Evolutionary conservation across 495 filamentous ascomycete genomes (phyloP).

Genomic region (Bombardia bombarda): DNA sequence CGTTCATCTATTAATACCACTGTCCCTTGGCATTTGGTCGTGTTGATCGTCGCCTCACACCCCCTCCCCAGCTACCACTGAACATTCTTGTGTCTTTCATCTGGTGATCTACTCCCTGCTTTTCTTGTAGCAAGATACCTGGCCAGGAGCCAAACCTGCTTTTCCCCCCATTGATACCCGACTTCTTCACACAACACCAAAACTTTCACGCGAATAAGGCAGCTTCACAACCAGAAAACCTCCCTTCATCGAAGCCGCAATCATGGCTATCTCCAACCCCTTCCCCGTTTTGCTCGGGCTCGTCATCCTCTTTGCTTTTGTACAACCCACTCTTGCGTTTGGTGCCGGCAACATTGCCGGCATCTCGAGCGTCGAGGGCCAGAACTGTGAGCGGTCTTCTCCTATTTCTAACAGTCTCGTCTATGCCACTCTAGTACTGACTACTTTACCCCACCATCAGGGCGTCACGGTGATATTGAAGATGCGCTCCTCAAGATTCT

Average conservation of each 20-base stretch:
- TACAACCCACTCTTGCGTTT: slow-evolving; percentile 65
- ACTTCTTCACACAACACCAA: no score
- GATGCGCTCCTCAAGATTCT: slow-evolving; percentile 70
- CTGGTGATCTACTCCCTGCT: not conserved
- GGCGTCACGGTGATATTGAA: slow-evolving; percentile 95
- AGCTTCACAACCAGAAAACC: not conserved
- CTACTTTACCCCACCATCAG: slow-evolving; percentile 17
- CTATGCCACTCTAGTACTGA: not conserved
- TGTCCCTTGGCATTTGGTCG: not conserved
- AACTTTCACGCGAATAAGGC: no score
- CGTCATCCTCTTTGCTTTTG: slow-evolving; percentile 52
- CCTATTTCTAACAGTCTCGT: not conserved
- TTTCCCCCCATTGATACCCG: no score
- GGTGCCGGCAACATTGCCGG: slow-evolving; percentile 80
- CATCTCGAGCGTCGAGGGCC: slow-evolving; percentile 68
- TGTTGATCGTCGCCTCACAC: not conserved
- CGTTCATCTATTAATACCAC: no score
- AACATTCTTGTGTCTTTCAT: not conserved
- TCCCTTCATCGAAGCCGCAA: slow-evolving; percentile 8
- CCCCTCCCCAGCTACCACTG: not conserved
- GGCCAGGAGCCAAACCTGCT: no score
- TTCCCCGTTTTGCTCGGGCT: slow-evolving; percentile 36
- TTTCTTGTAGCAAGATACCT: not conserved
- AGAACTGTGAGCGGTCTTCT: slow-evolving; percentile 56
- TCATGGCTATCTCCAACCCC: slow-evolving; percentile 33